Conservation (phyloP, 2,329 filamentous ascomycete species). For the Trichoderma semiorbis region DNA sequence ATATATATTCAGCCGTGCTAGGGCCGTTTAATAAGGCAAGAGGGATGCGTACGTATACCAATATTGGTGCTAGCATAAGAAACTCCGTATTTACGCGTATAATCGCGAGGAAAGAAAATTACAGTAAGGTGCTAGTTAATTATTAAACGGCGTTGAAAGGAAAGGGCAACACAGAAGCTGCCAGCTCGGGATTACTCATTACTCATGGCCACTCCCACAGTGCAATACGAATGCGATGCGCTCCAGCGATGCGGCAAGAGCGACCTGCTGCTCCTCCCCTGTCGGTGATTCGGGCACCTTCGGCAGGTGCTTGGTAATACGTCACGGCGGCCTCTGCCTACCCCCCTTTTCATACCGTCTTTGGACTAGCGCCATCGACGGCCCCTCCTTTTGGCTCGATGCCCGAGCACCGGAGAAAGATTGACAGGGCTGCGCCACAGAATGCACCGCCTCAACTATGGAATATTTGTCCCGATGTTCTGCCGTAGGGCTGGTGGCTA, state of each 20-base stretch:
- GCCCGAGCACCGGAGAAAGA: not conserved
- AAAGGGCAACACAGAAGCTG: not conserved
- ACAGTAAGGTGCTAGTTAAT: not conserved
- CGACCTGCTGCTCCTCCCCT: not conserved
- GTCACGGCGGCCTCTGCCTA: constrained; percentile 9
- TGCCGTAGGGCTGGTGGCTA: not conserved
- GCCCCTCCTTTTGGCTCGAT: not conserved
- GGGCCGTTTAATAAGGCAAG: not conserved
- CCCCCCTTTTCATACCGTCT: not conserved
- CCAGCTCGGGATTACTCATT: not conserved
- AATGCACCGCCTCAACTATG: not conserved
- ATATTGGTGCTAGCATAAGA: not conserved
- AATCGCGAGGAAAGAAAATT: not conserved
- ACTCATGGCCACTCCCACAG: not conserved
- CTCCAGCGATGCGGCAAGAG: not conserved
- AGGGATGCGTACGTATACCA: constrained; percentile 4
- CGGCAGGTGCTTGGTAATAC: constrained; percentile 17
- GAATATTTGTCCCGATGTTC: not conserved
- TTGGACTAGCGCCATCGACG: not conserved
- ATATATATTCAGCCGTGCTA: not conserved
- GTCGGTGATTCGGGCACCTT: constrained; percentile 14
- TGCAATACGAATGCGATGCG: not conserved
- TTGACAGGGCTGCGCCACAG: not conserved
- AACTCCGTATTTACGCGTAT: constrained; percentile 5
- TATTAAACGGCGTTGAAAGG: not conserved